A percentile compares a stretch with the other conserved stretches of the same genome.
These are phyloP conservation scores for Botrytis byssoidea DNA, from an alignment of 2,329 filamentous ascomycete genomes.

Conservation along the genomic window DNA sequence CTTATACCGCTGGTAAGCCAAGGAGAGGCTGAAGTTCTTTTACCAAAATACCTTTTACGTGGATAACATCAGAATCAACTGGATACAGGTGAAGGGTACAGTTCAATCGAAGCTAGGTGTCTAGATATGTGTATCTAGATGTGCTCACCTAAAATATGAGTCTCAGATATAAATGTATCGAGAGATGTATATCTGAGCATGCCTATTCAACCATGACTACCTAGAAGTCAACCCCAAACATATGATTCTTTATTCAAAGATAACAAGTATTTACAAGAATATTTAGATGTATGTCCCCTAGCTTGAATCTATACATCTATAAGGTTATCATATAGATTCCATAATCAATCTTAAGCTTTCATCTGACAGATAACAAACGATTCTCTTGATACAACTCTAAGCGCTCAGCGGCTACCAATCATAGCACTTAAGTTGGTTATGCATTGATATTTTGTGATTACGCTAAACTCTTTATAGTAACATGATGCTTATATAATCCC, in stretches of 20 bases:
- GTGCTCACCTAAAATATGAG: background rate
- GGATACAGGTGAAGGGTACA: background rate
- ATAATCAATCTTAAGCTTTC: background rate
- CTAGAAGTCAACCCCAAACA: no score
- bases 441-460: background rate
- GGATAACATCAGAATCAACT: background rate
- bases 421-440: background rate
- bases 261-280: background rate
- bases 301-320: background rate
- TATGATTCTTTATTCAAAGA: background rate
- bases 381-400: conserved; percentile 1
- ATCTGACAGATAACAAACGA: conserved; percentile 9
- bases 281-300: background rate
- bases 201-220: background rate
- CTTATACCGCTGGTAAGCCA: background rate
- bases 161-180: background rate
- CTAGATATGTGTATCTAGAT: background rate
- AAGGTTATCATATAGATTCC: background rate
- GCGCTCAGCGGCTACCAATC: conserved; percentile 15
- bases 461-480: background rate
- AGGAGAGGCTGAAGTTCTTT: background rate
- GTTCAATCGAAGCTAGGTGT: background rate
- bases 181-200: background rate
- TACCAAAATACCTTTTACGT: background rate
- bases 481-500: background rate